Percentiles rank a stretch among this genome's conserved stretches.
These are phyloP conservation scores for Phytophthora colocasiae DNA, from an alignment of 352 stramenopile species.

Conservation along the genomic window DNA sequence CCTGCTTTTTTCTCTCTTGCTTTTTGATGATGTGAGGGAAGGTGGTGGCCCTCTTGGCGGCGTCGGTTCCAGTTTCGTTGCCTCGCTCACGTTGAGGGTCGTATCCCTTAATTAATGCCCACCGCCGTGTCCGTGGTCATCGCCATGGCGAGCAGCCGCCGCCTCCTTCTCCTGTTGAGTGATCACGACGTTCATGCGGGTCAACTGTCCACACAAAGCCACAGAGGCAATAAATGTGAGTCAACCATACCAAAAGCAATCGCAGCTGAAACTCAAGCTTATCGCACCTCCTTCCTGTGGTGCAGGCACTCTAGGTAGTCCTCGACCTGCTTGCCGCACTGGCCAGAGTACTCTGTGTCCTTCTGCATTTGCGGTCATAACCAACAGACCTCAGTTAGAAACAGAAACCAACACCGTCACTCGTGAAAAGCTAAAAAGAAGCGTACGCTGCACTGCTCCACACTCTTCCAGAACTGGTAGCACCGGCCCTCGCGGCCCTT, in stretches of 20 bases:
- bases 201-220: slow-evolving; percentile 52
- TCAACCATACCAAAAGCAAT: background rate
- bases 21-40: slow-evolving; percentile 17
- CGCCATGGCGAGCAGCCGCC: slow-evolving; percentile 51
- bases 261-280: background rate
- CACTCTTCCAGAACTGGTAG: slow-evolving; percentile 95
- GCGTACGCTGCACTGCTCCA: slow-evolving; percentile 95
- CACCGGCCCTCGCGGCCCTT: slow-evolving; percentile 92
- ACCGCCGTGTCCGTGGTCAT: slow-evolving; percentile 48
- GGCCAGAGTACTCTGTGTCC: slow-evolving; percentile 79
- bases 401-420: background rate
- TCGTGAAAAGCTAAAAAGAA: slow-evolving; percentile 33
- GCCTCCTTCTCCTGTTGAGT: slow-evolving; percentile 83
- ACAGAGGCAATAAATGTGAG: background rate
- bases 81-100: slow-evolving; percentile 1
- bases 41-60: slow-evolving; percentile 10
- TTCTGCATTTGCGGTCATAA: slow-evolving; percentile 54
- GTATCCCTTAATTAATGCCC: slow-evolving; percentile 49
- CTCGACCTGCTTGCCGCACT: slow-evolving; percentile 89
- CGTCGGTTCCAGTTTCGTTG: slow-evolving; percentile 6
- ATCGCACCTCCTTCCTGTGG: slow-evolving; percentile 92
- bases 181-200: slow-evolving; percentile 85
- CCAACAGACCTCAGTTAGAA: background rate
- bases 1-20: slow-evolving; percentile 21
- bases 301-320: slow-evolving; percentile 97